Conservation (phyloP, 2,329 filamentous ascomycete genomes). For the Claviceps humidiphila region DNA sequence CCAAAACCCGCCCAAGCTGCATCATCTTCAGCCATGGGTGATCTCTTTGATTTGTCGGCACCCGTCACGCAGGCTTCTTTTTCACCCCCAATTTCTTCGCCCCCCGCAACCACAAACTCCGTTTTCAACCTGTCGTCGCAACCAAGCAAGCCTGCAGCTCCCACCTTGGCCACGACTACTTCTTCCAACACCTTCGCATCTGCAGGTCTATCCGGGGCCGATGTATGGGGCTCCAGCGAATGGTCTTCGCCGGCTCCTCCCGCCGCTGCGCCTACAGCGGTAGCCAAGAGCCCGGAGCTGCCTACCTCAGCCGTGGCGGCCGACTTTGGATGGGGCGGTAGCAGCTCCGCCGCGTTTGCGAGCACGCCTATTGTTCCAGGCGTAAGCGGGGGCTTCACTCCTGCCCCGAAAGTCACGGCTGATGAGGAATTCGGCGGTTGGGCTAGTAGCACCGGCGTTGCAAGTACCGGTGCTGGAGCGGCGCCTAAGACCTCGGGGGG, state of each 20-base stretch:
- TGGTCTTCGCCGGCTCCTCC: conserved; percentile 45
- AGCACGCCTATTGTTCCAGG: conserved; percentile 48
- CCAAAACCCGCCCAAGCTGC: conserved; percentile 31
- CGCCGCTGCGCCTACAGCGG: conserved; percentile 21
- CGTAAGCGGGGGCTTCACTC: conserved; percentile 50
- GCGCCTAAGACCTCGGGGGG: conserved; percentile 43
- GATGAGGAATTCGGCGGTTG: conserved; percentile 96
- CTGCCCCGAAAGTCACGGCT: conserved; percentile 57
- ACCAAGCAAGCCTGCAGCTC: conserved; percentile 29
- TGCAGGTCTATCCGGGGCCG: conserved; percentile 36
- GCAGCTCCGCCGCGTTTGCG: conserved; percentile 31
- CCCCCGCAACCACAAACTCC: conserved; percentile 38
- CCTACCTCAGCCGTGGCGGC: conserved; percentile 36
- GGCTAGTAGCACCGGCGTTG: conserved; percentile 54
- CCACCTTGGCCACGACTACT: conserved; percentile 23
- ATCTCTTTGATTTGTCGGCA: conserved; percentile 67
- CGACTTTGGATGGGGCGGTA: conserved; percentile 48
- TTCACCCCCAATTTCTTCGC: conserved; percentile 25
- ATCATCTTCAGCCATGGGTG: conserved; percentile 49
- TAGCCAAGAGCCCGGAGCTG: conserved; percentile 43
- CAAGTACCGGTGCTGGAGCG: conserved; percentile 24
- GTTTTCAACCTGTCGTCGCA: conserved; percentile 68
- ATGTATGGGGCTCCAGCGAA: conserved; percentile 78
- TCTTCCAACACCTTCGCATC: conserved; percentile 24
- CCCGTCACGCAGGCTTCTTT: conserved; percentile 33